Evolutionary conservation across 164 flowering plant genomes (phyloP), one percentile per base, ranked within the genome.

Genomic region (Sextonia rubra): DNA sequence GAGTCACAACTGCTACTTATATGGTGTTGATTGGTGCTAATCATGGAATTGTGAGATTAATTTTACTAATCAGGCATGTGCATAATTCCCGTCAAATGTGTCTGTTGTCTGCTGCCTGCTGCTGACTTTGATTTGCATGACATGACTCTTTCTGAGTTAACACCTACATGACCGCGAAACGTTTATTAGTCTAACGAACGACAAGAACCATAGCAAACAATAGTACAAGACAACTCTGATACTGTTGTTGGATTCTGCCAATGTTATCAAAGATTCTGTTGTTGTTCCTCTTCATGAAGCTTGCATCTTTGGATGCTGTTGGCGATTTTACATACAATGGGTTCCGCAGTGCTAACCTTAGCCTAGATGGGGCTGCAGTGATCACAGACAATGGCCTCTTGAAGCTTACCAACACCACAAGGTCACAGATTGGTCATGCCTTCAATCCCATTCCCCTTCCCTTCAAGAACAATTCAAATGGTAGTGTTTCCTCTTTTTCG

Each of bases 321-420:
- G 58, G 6, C 1, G 58, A 18, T 18, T 52, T 61, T 29, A 61
- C 23, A 15, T 22, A n/a, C 64, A 61, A 25, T 61, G 64, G 61
- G 6, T 85, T 85, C 76, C 22, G 47, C 3, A 71, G 47, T 22
- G 81, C 77, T 26, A 73, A 79, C n/a, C 62, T 83, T 63, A 47
- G 18, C 18, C 71, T 78, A n/a, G 77, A 71, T 24, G 87, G 84
- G 1, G 56, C 44, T 7, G 79, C 85, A 11, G n/a, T 24, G 12
- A 12, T 79, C 77, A 67, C 48, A 24, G 47, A 78, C n/a, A 76
- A 73, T 71, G 87, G 89, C 22, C 68, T 80, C 2, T 66, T 86
- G 74, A 75, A 76, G 76, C 79, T 86, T 4, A 85, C 85, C 73
- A 82, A 83, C 79, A 47, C 26, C 14, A 60, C 86, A 12, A 24